Evolutionary conservation across 139 green algal genomes (phyloP), one percentile per base, ranked within the genome.

Genomic region (Desmodesmus armatus): DNA sequence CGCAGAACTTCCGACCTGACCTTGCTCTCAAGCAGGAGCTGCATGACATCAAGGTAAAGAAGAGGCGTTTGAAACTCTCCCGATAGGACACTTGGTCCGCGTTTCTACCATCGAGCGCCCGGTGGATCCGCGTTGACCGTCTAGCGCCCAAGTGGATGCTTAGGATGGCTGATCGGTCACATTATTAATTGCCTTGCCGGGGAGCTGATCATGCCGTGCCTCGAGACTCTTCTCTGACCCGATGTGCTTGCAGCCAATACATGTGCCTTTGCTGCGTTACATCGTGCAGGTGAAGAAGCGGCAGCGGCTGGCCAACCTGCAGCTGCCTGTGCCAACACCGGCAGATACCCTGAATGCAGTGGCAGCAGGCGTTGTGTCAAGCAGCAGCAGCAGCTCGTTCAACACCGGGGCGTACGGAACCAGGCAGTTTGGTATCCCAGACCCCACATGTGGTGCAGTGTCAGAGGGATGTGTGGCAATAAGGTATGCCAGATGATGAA

Each of bases 291-390:
- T 82, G 5, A 11, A 15, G 4, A 11, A 6, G 5, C 51, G 75
- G 25, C 35, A 51, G 75, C 60, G 60, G 49, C 39, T 82, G 35
- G 51, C 75, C 51, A 82, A 51, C 40, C 40, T 82, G 75, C 71
- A 51, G 21, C 33, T 82, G 75, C 75, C 75, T 1, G 75, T 82
- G 3, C 75, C 75, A 3, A 53, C 9, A 21, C 49, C 75, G 21
- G 75, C 25, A 23, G 75, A 70, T 0, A 35, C 75, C 37, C 53
- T 33, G 37, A 53, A 58, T 21, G 75, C 75, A 55, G 75, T 35
- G 13, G 7, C 7, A 53, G 53, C 75, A 51, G 75, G 75, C 6
- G 35, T 82, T 29, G 29, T 75, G 4, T 3, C 5, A 2, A 33
- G 31, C 9, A 5, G 21, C 19, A 33, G 63, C 9, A 72, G 23